A percentile compares a stretch with the other conserved stretches of the same genome.
These are phyloP conservation scores for Monilinia fructicola DNA, from an alignment of 2,329 filamentous ascomycete species.

Conservation along the genomic window DNA sequence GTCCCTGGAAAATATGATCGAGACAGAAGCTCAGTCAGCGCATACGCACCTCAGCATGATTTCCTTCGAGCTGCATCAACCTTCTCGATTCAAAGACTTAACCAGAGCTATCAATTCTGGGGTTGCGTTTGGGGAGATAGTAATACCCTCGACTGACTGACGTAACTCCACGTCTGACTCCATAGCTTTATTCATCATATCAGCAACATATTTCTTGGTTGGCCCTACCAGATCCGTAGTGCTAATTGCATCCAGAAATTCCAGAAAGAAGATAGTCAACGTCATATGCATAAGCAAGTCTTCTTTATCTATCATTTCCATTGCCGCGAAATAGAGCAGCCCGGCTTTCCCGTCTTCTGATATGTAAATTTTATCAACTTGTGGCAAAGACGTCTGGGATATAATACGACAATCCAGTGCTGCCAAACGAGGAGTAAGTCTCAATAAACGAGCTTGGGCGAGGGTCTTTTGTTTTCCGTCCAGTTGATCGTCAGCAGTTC, in stretches of 20 bases:
- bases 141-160: conserved; percentile 37
- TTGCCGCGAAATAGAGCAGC: conserved; percentile 39
- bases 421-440: conserved; percentile 39
- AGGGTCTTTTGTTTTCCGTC: conserved; percentile 40
- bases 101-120: conserved; percentile 37
- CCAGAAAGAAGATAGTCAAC: conserved; percentile 39
- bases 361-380: conserved; percentile 34
- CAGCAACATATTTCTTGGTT: conserved; percentile 36
- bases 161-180: conserved; percentile 33
- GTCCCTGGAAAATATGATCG: too few species aligned
- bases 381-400: conserved; percentile 35
- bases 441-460: conserved; percentile 40
- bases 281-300: conserved; percentile 42
- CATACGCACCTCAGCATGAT: conserved; percentile 8
- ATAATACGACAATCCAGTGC: conserved; percentile 36
- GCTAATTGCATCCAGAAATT: conserved; percentile 39
- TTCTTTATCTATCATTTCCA: conserved; percentile 40
- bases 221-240: conserved; percentile 32
- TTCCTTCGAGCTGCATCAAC: conserved; percentile 29
- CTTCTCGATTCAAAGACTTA: conserved; percentile 12
- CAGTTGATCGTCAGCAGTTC: conserved; percentile 30
- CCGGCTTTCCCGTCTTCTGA: conserved; percentile 29
- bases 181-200: conserved; percentile 35
- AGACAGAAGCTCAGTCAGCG: neutral
- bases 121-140: conserved; percentile 30